Evolutionary conservation across 192 early-diverging fungal species (phyloP), one percentile per base, ranked within the genome.

Genomic region (Umbelopsis vinacea): DNA sequence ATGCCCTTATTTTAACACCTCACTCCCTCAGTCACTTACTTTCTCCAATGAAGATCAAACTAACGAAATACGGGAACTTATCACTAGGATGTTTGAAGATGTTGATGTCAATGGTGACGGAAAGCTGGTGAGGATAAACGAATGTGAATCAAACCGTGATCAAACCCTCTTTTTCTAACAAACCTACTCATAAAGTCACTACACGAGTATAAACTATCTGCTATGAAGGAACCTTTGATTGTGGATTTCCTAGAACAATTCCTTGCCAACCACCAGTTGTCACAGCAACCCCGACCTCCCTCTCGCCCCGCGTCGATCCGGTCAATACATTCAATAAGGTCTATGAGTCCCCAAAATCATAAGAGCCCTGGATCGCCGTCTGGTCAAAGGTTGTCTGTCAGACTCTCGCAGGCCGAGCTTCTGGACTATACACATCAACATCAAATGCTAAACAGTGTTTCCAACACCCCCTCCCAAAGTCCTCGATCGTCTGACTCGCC

Each of bases 71-170:
- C 79, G 82, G 52, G 80, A 84, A 45, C 79, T 92, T 54, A 89
- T 94, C n/a, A 74, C 80, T 48, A 84, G 88, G 52, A 85, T 94
- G 72, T 94, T 94, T 81, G 83, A 92, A 50, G 92, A 94, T 69
- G 71, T 94, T 75, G 92, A 94, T 71, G 89, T 94, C 22, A 87
- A 94, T 77, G 91, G 87, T 29, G 91, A 94, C 70, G 92, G 90
- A 40, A 88, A 89, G 38, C 71, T 94, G 85, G 90, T 92, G 71
- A 73, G 71, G 11, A 12, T 19, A 8, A 35, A 35, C 6, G 17
- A 24, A 15, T 45, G 67, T 19, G 24, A 21, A 23, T 26, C 55
- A 52, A 33, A 40, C 66, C 38, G 82, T 43, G 53, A 40, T 29
- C 17, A 0, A 43, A 60, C 38, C 24, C 6, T 29, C 35, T 38